Evolutionary conservation across 768 basidiomycete genomes (phyloP), one percentile per base, ranked within the genome.

Genomic region (Lepiota brunneoincarnata): DNA sequence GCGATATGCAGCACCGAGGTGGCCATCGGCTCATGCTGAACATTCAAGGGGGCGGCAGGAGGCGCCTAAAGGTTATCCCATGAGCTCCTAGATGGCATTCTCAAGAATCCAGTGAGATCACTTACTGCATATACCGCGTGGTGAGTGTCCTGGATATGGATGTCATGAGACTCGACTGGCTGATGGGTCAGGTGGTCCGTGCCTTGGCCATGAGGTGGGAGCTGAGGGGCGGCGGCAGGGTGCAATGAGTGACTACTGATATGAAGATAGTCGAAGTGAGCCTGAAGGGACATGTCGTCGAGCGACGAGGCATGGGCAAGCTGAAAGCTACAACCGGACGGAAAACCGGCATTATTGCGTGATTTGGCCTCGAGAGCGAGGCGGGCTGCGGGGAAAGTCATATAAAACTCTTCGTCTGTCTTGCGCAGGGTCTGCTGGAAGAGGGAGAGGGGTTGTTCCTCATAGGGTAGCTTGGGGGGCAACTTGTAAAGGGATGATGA

Each of bases 401-500:
- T 61, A 55, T 72, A 76, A 57, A 76, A 77, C 44, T 59, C 55
- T 20, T 72, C 71, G 57, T 76, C 76, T 17, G 68, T 61, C 26
- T 75, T 70, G 26, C 65, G 58, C 57, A 72, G 63, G 54, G 68
- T 71, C 49, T 69, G 65, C 11, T 68, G 63, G 58, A 72, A 73
- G 44, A 53, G 35, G 26, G 57, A 48, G 20, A 51, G n/a, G 31
- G 21, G 7, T 21, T 38, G 10, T 15, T 34, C 23, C n/a, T 23
- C n/a, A 14, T 21, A 20, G 23, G n/a, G n/a, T n/a, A n/a, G n/a
- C n/a, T 18, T 31, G 44, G 14, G 28, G 11, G 26, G 12, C 23
- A 31, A n/a, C n/a, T n/a, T n/a, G n/a, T n/a, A n/a, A n/a, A n/a
- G n/a, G n/a, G n/a, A n/a, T n/a, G n/a, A n/a, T n/a, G n/a, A n/a